Base-by-base conservation (phyloP, 2,329 filamentous ascomycete genomes). In the Ophiostoma perfectum region DNA sequence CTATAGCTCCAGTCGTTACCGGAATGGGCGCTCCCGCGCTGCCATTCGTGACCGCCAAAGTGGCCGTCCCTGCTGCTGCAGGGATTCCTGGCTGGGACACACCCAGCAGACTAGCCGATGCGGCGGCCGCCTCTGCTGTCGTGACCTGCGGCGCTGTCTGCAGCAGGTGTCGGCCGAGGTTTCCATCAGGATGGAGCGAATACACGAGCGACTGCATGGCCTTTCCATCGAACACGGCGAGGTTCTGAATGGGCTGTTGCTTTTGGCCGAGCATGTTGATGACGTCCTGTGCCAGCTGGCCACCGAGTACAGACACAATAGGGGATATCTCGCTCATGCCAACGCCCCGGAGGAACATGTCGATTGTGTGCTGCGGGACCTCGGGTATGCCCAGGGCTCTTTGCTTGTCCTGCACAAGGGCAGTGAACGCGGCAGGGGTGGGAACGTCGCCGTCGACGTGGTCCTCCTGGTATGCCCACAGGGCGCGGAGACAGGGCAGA, bases 211-310 rank as follows among this genome's bases (percentile, higher is more conserved):
- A 91, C 72, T 91, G 86, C 78, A 91, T 90, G 63, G 84, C 85
- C 73, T 92, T 90, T 14, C 93, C 93, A 77, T 98, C 93, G 74
- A 98, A 97, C 27, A 98, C 82, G 65, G 97, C 85, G 77, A 97
- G 87, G 78, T 99, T 99, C 80, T 99, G 95, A 58, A 99, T 90
- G 0, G 95, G 95, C 78, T 97, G 95, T 80, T 98, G 93, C 55
- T 90, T 88, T 76, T 91, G 88, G 65, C 93, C 92, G 5, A 98
- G 85, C 44, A 97, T 93, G 75, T 98, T 98, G 80, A 99, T 98
- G 66, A 97, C 93, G 76, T 99, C 95, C 79, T 99, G 95, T 0
- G 94, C 92, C 16, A 99, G 84, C 77, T 93, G 88, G 9, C 93
- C 95, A 65, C 95, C 95, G 11, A 99, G 82, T 69, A 97, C 92